Conservation (phyloP, 176 grass and related monocot species). For the Zoysia pacifica region DNA sequence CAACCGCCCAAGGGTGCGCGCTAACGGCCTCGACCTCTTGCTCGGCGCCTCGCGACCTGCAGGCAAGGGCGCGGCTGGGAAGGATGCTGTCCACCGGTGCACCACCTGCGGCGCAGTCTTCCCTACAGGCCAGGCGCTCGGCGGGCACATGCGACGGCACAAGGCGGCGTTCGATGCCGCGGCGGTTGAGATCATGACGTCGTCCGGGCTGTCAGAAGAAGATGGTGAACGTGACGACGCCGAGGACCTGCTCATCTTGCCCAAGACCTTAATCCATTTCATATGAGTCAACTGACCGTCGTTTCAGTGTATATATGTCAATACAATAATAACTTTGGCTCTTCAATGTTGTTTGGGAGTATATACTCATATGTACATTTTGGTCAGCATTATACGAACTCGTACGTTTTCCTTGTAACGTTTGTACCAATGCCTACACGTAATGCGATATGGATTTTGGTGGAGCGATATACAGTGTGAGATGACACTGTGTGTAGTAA, state of each 20-base stretch:
- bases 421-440: not conserved
- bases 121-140: slow-evolving; percentile 58
- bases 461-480: too few species aligned
- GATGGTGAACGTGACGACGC: slow-evolving; percentile 13
- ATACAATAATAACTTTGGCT: not conserved
- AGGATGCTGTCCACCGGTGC: slow-evolving; percentile 40
- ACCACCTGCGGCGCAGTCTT: slow-evolving; percentile 41
- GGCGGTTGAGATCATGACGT: not conserved
- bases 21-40: slow-evolving; percentile 39
- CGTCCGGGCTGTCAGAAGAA: slow-evolving; percentile 28
- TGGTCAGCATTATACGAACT: not conserved
- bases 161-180: not conserved
- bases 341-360: not conserved
- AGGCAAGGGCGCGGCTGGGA: not conserved
- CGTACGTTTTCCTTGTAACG: not conserved
- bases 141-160: slow-evolving; percentile 63
- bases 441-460: too few species aligned
- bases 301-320: not conserved
- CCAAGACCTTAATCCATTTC: slow-evolving; percentile 39
- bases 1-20: slow-evolving; percentile 53
- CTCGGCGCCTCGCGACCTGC: slow-evolving; percentile 19
- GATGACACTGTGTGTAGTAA: too few species aligned
- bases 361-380: not conserved
- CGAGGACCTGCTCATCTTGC: not conserved
- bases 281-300: slow-evolving; percentile 20